phyloP scores from a whole-genome alignment of 2,329 filamentous ascomycete genomes.

The Mycosphaerella sp. region DNA sequence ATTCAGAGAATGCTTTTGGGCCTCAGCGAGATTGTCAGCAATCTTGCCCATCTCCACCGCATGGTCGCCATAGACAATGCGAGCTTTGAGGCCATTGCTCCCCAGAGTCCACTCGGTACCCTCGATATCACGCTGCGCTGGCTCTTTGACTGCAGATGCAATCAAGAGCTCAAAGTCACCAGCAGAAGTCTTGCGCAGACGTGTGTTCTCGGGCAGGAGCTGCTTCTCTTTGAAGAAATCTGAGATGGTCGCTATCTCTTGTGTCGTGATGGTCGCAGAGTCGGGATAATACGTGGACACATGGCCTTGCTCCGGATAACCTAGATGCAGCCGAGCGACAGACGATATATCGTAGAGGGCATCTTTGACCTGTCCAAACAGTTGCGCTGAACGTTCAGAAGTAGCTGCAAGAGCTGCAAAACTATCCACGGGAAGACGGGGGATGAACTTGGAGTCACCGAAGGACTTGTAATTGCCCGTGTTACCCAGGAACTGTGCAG shows the following conservation, averaged over 20 bases:
- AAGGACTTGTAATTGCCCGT: slow-evolving; percentile 32
- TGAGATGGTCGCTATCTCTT: slow-evolving; percentile 43
- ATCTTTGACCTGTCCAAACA: slow-evolving; percentile 42
- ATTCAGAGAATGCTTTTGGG: slow-evolving; percentile 44
- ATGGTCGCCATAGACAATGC: slow-evolving; percentile 43
- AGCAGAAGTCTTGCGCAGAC: slow-evolving; percentile 40
- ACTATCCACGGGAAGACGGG: slow-evolving; percentile 39
- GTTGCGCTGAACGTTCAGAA: slow-evolving; percentile 35
- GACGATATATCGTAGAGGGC: slow-evolving; percentile 40
- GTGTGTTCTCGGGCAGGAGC: slow-evolving; percentile 46
- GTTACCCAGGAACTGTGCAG: slow-evolving; percentile 48
- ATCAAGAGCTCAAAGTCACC: slow-evolving; percentile 45
- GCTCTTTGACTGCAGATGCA: slow-evolving; percentile 41
- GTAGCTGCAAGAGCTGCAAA: slow-evolving; percentile 42
- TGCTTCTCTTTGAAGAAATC: slow-evolving; percentile 44
- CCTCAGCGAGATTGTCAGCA: slow-evolving; percentile 41
- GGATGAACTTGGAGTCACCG: slow-evolving; percentile 46
- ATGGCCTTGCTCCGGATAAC: slow-evolving; percentile 45
- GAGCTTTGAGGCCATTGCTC: slow-evolving; percentile 41
- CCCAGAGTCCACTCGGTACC: slow-evolving; percentile 41
- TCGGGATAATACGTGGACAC: slow-evolving; percentile 47
- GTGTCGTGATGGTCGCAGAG: slow-evolving; percentile 42
- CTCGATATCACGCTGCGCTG: slow-evolving; percentile 38
- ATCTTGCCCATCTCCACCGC: slow-evolving; percentile 43
- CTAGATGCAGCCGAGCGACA: slow-evolving; percentile 42